Base-by-base conservation (phyloP, 2,329 filamentous ascomycete genomes). In the Fusarium sp. region DNA sequence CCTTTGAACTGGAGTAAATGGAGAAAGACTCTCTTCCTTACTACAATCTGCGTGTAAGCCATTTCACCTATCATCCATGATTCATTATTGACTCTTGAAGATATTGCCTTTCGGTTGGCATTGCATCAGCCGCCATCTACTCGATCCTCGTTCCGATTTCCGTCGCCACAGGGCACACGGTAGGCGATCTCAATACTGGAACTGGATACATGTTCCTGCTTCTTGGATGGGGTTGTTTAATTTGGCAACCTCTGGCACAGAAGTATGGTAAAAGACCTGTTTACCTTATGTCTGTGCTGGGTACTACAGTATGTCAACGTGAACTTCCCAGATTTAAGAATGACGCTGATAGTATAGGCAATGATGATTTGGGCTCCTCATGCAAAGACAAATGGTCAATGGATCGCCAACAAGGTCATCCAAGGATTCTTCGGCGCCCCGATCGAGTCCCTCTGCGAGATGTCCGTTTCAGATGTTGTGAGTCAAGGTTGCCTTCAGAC, bases 361-460 rank as follows among this genome's bases (percentile, higher is more conserved):
- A 23, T 32, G 21, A 49, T 43, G 41, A 43, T 43, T 1, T 43
- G 20, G 41, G 41, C 41, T 43, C 20, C 41, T 8, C 41, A 43
- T 43, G 41, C 41, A 23, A 43, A 20, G 41, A 43, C 41, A 8
- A 71, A 75, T 11, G 79, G 78, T 2, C 78, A 83, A 59, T 84
- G 83, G 81, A 78, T 82, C 11, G 82, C 81, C 23, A 79, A 80
- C 30, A 79, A 82, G 20, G 79, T 84, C 7, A 68, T 85, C 0
- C 77, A 78, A 5, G 83, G 83, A 7, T 78, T 84, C 66, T 78
- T 85, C 43, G 78, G 75, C 9, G 77, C 82, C 2, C 83, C 83
- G 1, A 81, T 85, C 23, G 83, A 85, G 66, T 79, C 82, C 1
- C 75, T 85, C 2, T 81, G 82, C 11, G 83, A 85, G 69, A 81